phyloP scores from a whole-genome alignment of 148 eudicot species.

The Suaeda aralocaspica region DNA sequence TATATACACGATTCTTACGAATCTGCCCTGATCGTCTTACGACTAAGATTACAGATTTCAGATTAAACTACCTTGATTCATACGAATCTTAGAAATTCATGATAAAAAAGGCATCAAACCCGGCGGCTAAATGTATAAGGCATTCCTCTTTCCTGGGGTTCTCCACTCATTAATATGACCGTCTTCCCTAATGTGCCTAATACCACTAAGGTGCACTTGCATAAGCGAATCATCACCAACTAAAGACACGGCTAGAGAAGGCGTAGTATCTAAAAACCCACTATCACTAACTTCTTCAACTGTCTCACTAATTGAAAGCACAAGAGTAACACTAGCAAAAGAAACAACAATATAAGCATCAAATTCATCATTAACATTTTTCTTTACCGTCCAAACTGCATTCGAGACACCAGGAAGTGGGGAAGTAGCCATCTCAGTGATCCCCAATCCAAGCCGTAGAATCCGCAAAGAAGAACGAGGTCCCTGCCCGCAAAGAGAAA shows the following conservation, averaged over 20 bases:
- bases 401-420: conserved; percentile 93
- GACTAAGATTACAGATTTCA: too few species aligned
- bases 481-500: conserved; percentile 92
- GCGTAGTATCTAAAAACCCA: conserved; percentile 96
- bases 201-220: conserved; percentile 98
- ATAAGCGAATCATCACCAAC: conserved; percentile 96
- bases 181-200: conserved; percentile 98
- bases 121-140: too few species aligned
- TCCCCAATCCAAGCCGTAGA: conserved; percentile 87
- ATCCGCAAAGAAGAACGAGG: conserved; percentile 88
- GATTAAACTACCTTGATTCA: too few species aligned
- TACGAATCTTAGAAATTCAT: too few species aligned
- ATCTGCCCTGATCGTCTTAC: too few species aligned
- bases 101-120: too few species aligned
- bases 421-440: conserved; percentile 95
- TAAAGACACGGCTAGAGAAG: conserved; percentile 92
- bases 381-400: conserved; percentile 98
- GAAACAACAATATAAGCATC: conserved; percentile 98
- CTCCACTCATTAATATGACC: conserved; percentile 97
- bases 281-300: conserved; percentile 99
- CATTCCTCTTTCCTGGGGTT: conserved; percentile 98
- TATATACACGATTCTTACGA: too few species aligned
- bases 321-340: conserved; percentile 98
- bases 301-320: conserved; percentile 96
- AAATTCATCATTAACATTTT: conserved; percentile 87